Evolutionary conservation across 495 filamentous ascomycete species (phyloP).

Genomic region (Sporormia fimetaria): DNA sequence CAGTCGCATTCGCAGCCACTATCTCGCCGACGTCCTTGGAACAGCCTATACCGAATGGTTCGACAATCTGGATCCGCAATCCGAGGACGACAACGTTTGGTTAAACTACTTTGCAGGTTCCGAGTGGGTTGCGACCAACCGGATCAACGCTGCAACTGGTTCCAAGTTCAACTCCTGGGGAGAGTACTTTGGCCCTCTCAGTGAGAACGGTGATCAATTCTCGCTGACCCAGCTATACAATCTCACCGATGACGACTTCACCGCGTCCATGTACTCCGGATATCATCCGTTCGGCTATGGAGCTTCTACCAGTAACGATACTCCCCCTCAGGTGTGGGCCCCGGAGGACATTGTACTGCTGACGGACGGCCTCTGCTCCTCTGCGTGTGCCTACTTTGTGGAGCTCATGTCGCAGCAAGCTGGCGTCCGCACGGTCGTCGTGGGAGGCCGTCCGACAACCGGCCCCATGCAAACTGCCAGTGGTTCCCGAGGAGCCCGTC

Average conservation of each 20-base stretch:
- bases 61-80: conserved; percentile 1
- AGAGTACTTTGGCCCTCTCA: conserved; percentile 42
- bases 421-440: conserved; percentile 38
- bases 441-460: conserved; percentile 35
- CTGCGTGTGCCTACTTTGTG: conserved; percentile 40
- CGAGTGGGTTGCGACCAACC: conserved; percentile 37
- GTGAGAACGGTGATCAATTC: conserved; percentile 36
- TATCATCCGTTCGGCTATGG: conserved; percentile 29
- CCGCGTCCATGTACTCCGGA: conserved; percentile 29
- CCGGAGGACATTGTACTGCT: conserved; percentile 44
- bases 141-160: conserved; percentile 37
- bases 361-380: conserved; percentile 39
- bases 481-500: conserved; percentile 11
- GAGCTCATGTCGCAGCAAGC: conserved; percentile 40
- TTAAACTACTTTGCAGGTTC: conserved; percentile 7
- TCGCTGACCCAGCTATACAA: conserved; percentile 42
- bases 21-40: conserved; percentile 12
- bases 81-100: background rate
- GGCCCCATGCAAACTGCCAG: conserved; percentile 17
- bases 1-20: conserved; percentile 13
- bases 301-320: background rate
- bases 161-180: conserved; percentile 42
- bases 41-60: conserved; percentile 3
- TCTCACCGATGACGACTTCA: conserved; percentile 39
- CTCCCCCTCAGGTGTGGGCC: conserved; percentile 28